These are phyloP conservation scores for Suillus decipiens DNA, from an alignment of 768 basidiomycete genomes.

Conservation along the genomic window DNA sequence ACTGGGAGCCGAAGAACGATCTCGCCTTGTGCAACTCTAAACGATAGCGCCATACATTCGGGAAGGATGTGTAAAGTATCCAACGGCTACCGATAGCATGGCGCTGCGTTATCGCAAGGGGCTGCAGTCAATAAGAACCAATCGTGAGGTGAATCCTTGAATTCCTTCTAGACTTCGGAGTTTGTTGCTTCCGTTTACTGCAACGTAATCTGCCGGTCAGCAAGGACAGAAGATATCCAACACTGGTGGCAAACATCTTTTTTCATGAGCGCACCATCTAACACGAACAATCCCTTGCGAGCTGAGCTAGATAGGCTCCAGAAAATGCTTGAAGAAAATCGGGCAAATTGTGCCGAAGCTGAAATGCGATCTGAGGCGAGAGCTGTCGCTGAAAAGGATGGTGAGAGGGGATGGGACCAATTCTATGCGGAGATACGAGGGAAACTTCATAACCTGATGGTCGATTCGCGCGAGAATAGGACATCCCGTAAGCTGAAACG, in stretches of 20 bases:
- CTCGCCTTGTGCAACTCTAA: neutral
- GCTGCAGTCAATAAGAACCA: neutral
- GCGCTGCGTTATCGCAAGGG: neutral
- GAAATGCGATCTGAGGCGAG: neutral
- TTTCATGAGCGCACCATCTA: neutral
- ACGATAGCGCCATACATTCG: neutral
- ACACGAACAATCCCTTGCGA: neutral
- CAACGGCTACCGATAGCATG: neutral
- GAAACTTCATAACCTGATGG: constrained; percentile 3
- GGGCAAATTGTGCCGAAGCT: constrained; percentile 5
- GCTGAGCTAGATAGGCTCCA: constrained; percentile 5
- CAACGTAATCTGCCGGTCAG: neutral
- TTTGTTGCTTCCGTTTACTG: neutral
- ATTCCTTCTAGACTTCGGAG: neutral
- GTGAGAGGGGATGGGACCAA: neutral
- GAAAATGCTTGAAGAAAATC: constrained; percentile 9
- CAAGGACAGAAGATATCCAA: neutral
- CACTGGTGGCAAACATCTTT: neutral
- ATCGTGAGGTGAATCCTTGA: neutral
- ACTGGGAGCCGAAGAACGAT: neutral
- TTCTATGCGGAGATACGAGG: constrained; percentile 2
- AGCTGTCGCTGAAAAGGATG: neutral
- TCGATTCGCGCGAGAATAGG: neutral
- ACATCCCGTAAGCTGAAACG: constrained; percentile 6
- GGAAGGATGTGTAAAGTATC: neutral